phyloP scores from a whole-genome alignment of 768 basidiomycete genomes.

The Astraeus odoratus region DNA sequence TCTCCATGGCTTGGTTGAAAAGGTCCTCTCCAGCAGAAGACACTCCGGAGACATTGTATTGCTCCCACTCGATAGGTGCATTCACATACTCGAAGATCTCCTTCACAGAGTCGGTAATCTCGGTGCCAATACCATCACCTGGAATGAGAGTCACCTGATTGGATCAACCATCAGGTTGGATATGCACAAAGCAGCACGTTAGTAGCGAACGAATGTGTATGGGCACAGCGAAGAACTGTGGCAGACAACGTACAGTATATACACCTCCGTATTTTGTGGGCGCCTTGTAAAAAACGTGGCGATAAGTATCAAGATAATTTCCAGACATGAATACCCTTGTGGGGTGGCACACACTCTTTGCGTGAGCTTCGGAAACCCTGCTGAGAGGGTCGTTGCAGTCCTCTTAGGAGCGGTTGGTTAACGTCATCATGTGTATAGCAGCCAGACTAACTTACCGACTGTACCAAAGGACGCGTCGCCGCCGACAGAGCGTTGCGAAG shows the following conservation, averaged over 20 bases:
- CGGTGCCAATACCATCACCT: slow-evolving; percentile 94
- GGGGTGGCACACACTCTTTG: slow-evolving; percentile 47
- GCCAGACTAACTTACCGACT: slow-evolving; percentile 38
- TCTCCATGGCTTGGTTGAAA: slow-evolving; percentile 98
- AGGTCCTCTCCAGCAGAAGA: slow-evolving; percentile 90
- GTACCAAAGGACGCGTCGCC: slow-evolving; percentile 47
- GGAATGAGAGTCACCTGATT: slow-evolving; percentile 90
- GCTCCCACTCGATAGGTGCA: slow-evolving; percentile 98
- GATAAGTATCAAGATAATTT: slow-evolving; percentile 1
- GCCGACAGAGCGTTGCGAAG: slow-evolving; percentile 59
- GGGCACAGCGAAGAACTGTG: slow-evolving; percentile 2
- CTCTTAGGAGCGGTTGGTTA: slow-evolving; percentile 35
- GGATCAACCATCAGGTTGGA: not conserved
- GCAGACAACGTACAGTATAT: slow-evolving; percentile 60
- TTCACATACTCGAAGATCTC: slow-evolving; percentile 97
- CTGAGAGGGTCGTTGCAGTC: slow-evolving; percentile 68
- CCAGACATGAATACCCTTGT: not conserved
- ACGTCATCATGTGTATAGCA: not conserved
- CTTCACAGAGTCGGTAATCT: slow-evolving; percentile 97
- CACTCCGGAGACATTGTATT: slow-evolving; percentile 96
- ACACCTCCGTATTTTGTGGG: slow-evolving; percentile 90
- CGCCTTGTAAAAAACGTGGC: slow-evolving; percentile 39
- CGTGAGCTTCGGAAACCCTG: slow-evolving; percentile 70
- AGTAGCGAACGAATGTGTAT: slow-evolving; percentile 16
- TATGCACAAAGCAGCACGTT: not conserved